Evolutionary conservation across 805 yeast species (phyloP), one percentile per base, ranked within the genome.

Genomic region (Wickerhamiella sorbophila): DNA sequence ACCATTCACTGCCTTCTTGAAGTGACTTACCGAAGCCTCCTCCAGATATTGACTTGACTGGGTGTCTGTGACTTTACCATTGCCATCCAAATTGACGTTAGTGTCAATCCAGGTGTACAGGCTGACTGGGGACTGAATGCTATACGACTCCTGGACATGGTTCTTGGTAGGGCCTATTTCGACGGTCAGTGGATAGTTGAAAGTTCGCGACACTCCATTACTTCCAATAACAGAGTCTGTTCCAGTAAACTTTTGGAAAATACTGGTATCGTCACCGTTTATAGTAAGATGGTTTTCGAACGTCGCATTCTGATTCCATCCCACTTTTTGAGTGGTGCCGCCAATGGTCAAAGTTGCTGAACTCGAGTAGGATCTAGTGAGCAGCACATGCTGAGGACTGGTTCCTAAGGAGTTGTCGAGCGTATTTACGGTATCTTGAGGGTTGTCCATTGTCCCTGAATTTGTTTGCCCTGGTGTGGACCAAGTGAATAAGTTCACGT

Each of bases 401-500:
- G 31, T 15, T 15, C 37, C 4, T 2, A 12, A 17, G n/a, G 38
- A 14, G 21, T 27, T 19, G 10, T 26, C 33, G n/a, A 38, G 26
- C 5, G 34, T 33, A 9, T 32, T n/a, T 12, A 31, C 18, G n/a
- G 20, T 15, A 15, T 17, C 36, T 19, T 21, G 16, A 4, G 53
- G 46, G 15, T 15, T 16, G 37, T 33, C 14, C 9, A 37, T 35
- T 4, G 39, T 8, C 12, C 53, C 54, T 9, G 46, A 37, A 42
- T 50, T 50, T 6, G 37, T 12, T 34, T 45, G 51, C 15, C 53
- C 51, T 3, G 29, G n/a, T 4, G 46, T 44, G 3, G 52, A 39
- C 64, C 64, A 60, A 1, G 51, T 46, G 24, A 56, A 42, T 15
- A 61, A 47, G 33, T 56, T 58, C 24, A 55, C 59, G 34, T 47